Evolutionary conservation across 2,329 filamentous ascomycete genomes (phyloP).

Genomic region (Diplodia sapinea): DNA sequence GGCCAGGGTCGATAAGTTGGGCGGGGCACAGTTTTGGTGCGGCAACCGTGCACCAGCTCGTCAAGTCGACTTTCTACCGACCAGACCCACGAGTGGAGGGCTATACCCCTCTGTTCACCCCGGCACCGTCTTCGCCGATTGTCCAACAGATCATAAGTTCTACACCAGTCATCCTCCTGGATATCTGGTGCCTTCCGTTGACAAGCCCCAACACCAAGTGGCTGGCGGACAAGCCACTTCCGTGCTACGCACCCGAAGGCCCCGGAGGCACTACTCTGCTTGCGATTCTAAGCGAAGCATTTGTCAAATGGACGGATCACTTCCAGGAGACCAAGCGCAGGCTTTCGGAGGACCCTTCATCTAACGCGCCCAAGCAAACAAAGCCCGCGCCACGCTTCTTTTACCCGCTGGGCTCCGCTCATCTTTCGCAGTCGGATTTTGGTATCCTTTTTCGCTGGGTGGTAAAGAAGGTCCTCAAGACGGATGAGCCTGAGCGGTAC

Average conservation of each 20-base stretch:
- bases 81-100: slow-evolving; percentile 42
- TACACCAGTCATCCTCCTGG: slow-evolving; percentile 72
- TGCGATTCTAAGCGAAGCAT: slow-evolving; percentile 75
- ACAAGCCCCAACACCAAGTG: slow-evolving; percentile 66
- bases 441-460: slow-evolving; percentile 79
- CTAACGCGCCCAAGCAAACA: slow-evolving; percentile 45
- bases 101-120: slow-evolving; percentile 66
- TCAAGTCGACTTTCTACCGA: slow-evolving; percentile 72
- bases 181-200: slow-evolving; percentile 81
- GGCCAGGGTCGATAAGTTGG: slow-evolving; percentile 75
- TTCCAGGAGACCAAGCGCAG: slow-evolving; percentile 70
- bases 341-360: slow-evolving; percentile 64
- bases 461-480: slow-evolving; percentile 57
- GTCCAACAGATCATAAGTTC: slow-evolving; percentile 69
- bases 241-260: slow-evolving; percentile 63
- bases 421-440: slow-evolving; percentile 84
- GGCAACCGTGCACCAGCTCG: slow-evolving; percentile 73
- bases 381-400: slow-evolving; percentile 68
- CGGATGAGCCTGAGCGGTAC: slow-evolving; percentile 76
- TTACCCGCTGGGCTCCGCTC: slow-evolving; percentile 75
- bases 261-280: slow-evolving; percentile 64
- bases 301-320: slow-evolving; percentile 78
- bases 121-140: slow-evolving; percentile 62
- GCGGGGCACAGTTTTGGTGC: slow-evolving; percentile 83
- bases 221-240: slow-evolving; percentile 75